Evolutionary conservation across 768 basidiomycete genomes (phyloP).

Genomic region (Phlebiopsis flavidoalba): DNA sequence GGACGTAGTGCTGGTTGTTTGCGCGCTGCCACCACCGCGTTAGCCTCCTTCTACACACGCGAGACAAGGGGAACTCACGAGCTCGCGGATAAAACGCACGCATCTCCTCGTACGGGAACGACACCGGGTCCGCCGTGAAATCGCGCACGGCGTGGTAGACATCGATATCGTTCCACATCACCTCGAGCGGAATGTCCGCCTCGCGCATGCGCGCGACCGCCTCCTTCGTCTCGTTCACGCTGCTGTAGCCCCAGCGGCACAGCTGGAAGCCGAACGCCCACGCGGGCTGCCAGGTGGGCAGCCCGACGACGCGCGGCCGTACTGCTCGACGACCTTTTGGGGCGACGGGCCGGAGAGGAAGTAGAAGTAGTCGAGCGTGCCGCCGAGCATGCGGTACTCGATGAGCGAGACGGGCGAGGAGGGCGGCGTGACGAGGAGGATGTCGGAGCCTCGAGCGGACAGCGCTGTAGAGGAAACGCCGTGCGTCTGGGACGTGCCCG

Average conservation of each 20-base stretch:
- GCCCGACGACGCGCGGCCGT: conserved; percentile 60
- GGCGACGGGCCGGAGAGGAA: conserved; percentile 55
- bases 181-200: conserved; percentile 76
- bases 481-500: conserved; percentile 54
- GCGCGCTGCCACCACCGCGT: conserved; percentile 24
- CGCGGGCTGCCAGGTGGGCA: conserved; percentile 65
- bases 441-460: conserved; percentile 71
- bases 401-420: conserved; percentile 53
- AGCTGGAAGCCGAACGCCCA: conserved; percentile 82
- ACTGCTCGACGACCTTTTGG: conserved; percentile 62
- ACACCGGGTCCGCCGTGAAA: conserved; percentile 64
- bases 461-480: conserved; percentile 74
- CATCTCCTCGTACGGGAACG: conserved; percentile 53
- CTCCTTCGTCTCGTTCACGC: conserved; percentile 51
- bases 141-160: conserved; percentile 64
- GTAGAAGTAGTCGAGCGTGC: conserved; percentile 74
- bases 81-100: conserved; percentile 48
- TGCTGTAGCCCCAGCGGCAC: conserved; percentile 52
- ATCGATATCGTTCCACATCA: conserved; percentile 80
- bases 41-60: background rate
- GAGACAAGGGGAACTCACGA: conserved; percentile 31
- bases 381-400: conserved; percentile 71
- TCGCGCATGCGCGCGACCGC: conserved; percentile 55
- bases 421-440: conserved; percentile 58
- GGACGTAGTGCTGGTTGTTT: conserved; percentile 56